Percentiles rank a stretch among this genome's conserved stretches.
phyloP scores from a whole-genome alignment of 352 stramenopile species.

The Pythium folliculosum region DNA sequence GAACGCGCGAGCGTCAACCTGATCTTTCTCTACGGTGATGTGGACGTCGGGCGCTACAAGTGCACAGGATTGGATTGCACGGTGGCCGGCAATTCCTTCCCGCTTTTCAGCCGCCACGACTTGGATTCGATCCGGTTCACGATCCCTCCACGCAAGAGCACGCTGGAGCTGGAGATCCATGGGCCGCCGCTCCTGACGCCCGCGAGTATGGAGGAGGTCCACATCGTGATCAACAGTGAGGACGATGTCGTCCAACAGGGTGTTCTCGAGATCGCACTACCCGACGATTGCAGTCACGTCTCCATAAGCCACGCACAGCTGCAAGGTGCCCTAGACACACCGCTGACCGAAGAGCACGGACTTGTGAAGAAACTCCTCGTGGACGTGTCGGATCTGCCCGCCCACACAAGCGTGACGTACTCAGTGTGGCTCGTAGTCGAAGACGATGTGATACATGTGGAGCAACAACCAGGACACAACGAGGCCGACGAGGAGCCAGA shows the following conservation, averaged over 20 bases:
- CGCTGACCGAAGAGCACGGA: neutral
- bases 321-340: constrained; percentile 4
- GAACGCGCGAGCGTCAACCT: constrained; percentile 56
- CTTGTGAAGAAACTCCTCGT: constrained; percentile 19
- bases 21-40: constrained; percentile 45
- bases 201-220: constrained; percentile 41
- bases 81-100: constrained; percentile 55
- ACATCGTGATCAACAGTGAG: constrained; percentile 46
- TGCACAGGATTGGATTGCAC: constrained; percentile 61
- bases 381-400: constrained; percentile 7
- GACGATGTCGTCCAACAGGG: constrained; percentile 50
- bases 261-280: constrained; percentile 47
- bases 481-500: neutral
- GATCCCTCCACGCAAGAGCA: constrained; percentile 57
- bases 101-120: constrained; percentile 36
- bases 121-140: constrained; percentile 43
- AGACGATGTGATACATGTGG: neutral
- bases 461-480: neutral
- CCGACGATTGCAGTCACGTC: constrained; percentile 18
- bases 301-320: constrained; percentile 17
- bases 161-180: constrained; percentile 44
- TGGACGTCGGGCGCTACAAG: constrained; percentile 51
- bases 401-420: constrained; percentile 7
- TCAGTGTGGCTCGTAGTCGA: constrained; percentile 29
- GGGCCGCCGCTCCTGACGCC: constrained; percentile 56